These are phyloP conservation scores for Thelonectria rubi DNA, from an alignment of 2,329 filamentous ascomycete species.

Conservation along the genomic window DNA sequence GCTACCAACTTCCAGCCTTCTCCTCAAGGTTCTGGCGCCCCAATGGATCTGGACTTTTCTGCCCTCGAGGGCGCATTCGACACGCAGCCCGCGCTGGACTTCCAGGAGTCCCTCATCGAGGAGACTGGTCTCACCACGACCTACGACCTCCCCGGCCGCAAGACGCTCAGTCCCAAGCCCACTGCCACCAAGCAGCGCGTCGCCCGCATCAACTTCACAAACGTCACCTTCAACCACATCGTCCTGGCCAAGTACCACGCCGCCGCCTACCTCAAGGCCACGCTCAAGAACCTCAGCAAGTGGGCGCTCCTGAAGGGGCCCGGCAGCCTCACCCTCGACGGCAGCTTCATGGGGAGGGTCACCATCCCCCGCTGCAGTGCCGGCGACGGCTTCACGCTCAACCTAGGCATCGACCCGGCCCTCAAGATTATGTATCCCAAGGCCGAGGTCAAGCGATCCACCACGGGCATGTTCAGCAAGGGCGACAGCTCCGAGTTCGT, in stretches of 20 bases:
- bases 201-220: slow-evolving; percentile 60
- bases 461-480: slow-evolving; percentile 62
- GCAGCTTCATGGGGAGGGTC: slow-evolving; percentile 67
- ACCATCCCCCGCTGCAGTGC: slow-evolving; percentile 64
- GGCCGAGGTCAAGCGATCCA: slow-evolving; percentile 61
- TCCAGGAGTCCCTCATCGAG: slow-evolving; percentile 62
- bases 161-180: slow-evolving; percentile 63
- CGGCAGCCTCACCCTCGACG: slow-evolving; percentile 69
- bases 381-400: slow-evolving; percentile 62
- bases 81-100: slow-evolving; percentile 41
- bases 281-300: slow-evolving; percentile 63
- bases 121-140: slow-evolving; percentile 68
- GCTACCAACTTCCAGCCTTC: too few relatives aligned
- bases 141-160: slow-evolving; percentile 67
- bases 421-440: slow-evolving; percentile 65
- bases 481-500: slow-evolving; percentile 61
- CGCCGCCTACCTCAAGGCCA: slow-evolving; percentile 67
- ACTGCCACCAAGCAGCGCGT: slow-evolving; percentile 67
- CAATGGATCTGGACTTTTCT: neutral
- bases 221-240: slow-evolving; percentile 64
- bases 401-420: slow-evolving; percentile 67
- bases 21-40: neutral
- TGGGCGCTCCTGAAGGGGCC: slow-evolving; percentile 65
- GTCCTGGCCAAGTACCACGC: slow-evolving; percentile 69
- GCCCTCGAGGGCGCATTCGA: slow-evolving; percentile 45